phyloP scores from a whole-genome alignment of 2,329 filamentous ascomycete genomes.

The Epichloe typhina region DNA sequence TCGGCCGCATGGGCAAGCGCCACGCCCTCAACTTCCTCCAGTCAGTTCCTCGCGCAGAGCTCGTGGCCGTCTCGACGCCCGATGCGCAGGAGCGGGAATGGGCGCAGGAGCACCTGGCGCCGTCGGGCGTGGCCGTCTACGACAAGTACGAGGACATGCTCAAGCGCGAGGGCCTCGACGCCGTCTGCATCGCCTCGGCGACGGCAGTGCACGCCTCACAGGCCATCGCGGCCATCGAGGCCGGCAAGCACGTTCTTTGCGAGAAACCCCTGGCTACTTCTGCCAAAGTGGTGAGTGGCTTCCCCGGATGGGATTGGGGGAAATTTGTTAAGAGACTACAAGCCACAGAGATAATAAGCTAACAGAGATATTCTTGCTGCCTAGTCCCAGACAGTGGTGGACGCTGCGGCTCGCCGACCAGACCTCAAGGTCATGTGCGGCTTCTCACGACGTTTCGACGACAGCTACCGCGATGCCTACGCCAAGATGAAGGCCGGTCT shows the following conservation, averaged over 20 bases:
- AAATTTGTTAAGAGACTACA: constrained; percentile 10
- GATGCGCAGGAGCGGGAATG: too few species aligned
- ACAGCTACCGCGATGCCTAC: constrained; percentile 48
- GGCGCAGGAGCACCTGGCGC: too few species aligned
- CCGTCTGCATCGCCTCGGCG: constrained; percentile 26
- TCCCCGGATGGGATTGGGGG: too few species aligned
- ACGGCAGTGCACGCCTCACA: constrained; percentile 45
- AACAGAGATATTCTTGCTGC: background rate
- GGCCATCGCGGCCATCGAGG: constrained; percentile 39
- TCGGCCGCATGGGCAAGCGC: too few species aligned
- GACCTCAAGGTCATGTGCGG: constrained; percentile 46
- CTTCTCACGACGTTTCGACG: constrained; percentile 35
- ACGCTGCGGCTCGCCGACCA: constrained; percentile 38
- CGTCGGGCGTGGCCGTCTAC: too few species aligned
- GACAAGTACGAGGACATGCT: too few species aligned
- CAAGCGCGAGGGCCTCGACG: constrained; percentile 13
- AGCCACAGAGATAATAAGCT: background rate
- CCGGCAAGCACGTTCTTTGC: constrained; percentile 41
- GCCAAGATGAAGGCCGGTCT: constrained; percentile 35
- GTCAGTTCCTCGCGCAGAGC: too few species aligned
- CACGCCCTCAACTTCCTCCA: too few species aligned
- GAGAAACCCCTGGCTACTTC: constrained; percentile 49
- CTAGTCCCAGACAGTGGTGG: constrained; percentile 44
- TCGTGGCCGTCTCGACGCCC: too few species aligned
- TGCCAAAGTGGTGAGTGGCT: constrained; percentile 42